Conservation (phyloP, 352 stramenopile species). For the Globisporangium mamillatum region DNA sequence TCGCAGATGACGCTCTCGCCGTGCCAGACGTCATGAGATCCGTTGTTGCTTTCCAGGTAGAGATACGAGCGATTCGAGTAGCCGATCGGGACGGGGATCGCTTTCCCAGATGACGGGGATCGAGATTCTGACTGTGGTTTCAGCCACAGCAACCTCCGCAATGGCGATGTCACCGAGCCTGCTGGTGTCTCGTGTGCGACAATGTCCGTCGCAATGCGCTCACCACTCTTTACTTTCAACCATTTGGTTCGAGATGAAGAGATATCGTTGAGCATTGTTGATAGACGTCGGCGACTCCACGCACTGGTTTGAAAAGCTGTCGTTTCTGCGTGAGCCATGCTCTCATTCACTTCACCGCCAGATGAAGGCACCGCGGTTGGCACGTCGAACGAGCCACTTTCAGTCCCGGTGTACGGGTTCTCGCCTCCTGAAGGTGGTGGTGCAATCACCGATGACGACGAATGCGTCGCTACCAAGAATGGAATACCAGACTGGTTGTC, state of each 20-base stretch:
- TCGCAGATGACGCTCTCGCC: slow-evolving; percentile 83
- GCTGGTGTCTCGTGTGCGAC: slow-evolving; percentile 80
- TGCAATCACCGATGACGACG: slow-evolving; percentile 22
- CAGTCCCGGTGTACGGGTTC: slow-evolving; percentile 8
- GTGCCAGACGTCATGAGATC: slow-evolving; percentile 64
- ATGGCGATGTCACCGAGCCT: slow-evolving; percentile 73
- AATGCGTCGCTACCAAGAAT: slow-evolving; percentile 72
- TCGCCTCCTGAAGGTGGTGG: slow-evolving; percentile 15
- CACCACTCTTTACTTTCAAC: slow-evolving; percentile 61
- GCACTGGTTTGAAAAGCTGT: slow-evolving; percentile 48
- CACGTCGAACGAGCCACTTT: slow-evolving; percentile 49
- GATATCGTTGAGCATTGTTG: slow-evolving; percentile 73
- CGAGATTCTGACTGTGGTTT: slow-evolving; percentile 60
- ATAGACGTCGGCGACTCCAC: slow-evolving; percentile 65
- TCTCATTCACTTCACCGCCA: slow-evolving; percentile 31
- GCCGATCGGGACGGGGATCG: slow-evolving; percentile 83
- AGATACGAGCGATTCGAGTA: slow-evolving; percentile 86
- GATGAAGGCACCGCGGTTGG: slow-evolving; percentile 43
- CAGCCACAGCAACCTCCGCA: slow-evolving; percentile 74
- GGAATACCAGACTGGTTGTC: slow-evolving; percentile 85
- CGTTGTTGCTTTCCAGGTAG: slow-evolving; percentile 66
- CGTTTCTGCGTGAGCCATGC: slow-evolving; percentile 41
- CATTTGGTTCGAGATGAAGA: slow-evolving; percentile 68
- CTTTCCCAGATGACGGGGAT: slow-evolving; percentile 41
- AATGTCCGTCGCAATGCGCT: slow-evolving; percentile 70